Evolutionary conservation across 441 rosid genomes (phyloP).

Genomic region (Croton setiger): DNA sequence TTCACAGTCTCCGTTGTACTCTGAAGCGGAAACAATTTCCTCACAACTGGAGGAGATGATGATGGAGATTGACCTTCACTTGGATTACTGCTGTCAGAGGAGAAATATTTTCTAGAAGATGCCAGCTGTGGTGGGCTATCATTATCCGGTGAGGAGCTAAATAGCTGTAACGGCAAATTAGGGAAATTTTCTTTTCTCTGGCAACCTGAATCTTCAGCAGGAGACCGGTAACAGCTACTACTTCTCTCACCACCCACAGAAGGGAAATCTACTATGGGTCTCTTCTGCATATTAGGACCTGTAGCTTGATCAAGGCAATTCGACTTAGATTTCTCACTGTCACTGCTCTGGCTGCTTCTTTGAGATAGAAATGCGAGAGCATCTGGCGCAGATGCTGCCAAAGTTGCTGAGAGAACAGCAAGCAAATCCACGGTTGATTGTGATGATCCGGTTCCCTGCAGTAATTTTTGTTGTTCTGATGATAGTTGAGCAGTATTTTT

Average conservation of each 20-base stretch:
- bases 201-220: slow-evolving; percentile 62
- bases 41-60: slow-evolving; percentile 64
- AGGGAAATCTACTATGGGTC: slow-evolving; percentile 38
- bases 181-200: slow-evolving; percentile 51
- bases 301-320: slow-evolving; percentile 38
- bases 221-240: slow-evolving; percentile 67
- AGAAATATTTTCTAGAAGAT: slow-evolving; percentile 73
- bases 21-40: slow-evolving; percentile 72
- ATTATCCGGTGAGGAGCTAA: slow-evolving; percentile 70
- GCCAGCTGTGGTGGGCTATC: slow-evolving; percentile 65
- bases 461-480: slow-evolving; percentile 39
- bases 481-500: slow-evolving; percentile 40
- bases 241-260: slow-evolving; percentile 60
- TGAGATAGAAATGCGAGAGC: slow-evolving; percentile 52
- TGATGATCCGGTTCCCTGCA: slow-evolving; percentile 41
- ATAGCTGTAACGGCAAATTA: slow-evolving; percentile 71
- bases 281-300: slow-evolving; percentile 37
- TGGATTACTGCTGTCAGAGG: slow-evolving; percentile 87
- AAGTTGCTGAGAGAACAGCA: slow-evolving; percentile 62
- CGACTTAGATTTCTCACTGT: slow-evolving; percentile 54
- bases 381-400: slow-evolving; percentile 59
- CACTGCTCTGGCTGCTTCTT: slow-evolving; percentile 59
- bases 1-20: slow-evolving; percentile 49
- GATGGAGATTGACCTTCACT: slow-evolving; percentile 72
- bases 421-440: slow-evolving; percentile 73